Evolutionary conservation across 495 filamentous ascomycete genomes (phyloP).

Genomic region (Xylaria palmicola): DNA sequence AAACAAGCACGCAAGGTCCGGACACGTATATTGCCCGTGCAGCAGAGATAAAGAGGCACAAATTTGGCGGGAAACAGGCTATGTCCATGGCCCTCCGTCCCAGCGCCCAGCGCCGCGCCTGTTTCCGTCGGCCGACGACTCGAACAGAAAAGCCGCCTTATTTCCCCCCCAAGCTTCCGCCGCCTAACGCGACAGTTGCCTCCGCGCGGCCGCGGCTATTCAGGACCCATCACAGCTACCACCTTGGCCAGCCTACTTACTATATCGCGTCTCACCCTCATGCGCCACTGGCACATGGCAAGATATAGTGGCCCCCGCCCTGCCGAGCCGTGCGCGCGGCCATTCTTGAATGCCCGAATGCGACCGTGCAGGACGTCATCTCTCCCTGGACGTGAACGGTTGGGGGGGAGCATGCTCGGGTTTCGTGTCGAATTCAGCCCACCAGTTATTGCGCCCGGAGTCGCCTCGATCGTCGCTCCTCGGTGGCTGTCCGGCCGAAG

Average conservation of each 20-base stretch:
- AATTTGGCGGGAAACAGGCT: too few species aligned
- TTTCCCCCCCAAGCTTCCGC: background rate
- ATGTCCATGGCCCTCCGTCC: too few species aligned
- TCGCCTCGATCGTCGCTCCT: background rate
- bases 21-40: too few species aligned
- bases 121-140: background rate
- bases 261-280: background rate
- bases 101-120: too few species aligned
- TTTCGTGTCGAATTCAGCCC: slow-evolving; percentile 2
- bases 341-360: slow-evolving; percentile 12
- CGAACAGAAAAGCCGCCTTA: background rate
- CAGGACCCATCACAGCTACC: background rate
- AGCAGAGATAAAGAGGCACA: too few species aligned
- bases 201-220: background rate
- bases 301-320: slow-evolving; percentile 9
- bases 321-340: slow-evolving; percentile 11
- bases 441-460: background rate
- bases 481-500: background rate
- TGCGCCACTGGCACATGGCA: slow-evolving; percentile 16
- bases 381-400: background rate
- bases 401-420: background rate
- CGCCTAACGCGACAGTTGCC: background rate
- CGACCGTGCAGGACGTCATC: slow-evolving; percentile 8
- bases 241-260: too few species aligned
- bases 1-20: too few species aligned